Evolutionary conservation across 2,329 filamentous ascomycete species (phyloP), one percentile per base, ranked within the genome.

Genomic region (Fusarium annulatum): DNA sequence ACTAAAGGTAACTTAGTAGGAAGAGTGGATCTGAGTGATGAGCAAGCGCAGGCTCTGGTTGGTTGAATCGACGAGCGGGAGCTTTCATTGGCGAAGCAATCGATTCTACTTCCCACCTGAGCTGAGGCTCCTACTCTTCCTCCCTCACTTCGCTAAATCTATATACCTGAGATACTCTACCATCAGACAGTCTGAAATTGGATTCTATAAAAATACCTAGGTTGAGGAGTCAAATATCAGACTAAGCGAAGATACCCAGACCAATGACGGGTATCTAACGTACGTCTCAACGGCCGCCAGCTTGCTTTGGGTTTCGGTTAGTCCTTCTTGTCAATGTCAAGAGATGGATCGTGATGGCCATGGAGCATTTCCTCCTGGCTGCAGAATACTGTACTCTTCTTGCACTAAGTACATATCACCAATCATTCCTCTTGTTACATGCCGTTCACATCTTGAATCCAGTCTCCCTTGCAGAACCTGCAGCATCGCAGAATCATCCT

Each of bases 11-110:
- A 36, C 51, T 38, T 41, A 52, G 30, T n/a, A 28, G 30, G 38
- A 43, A 51, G 61, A 51, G 68, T 71, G 71, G 71, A 39, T 59
- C 46, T 48, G n/a, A 15, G 33, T 42, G 39, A 52, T 49, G 10
- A 28, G 30, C n/a, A 39, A 21, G 38, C 43, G 26, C 34, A 39
- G 19, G 33, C 43, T 68, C 39, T 59, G 63, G 23, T 38, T 48
- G 34, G 45, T 33, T 59, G 41, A 14, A 15, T 28, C 14, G 38
- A 33, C 19, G 56, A 63, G 52, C 21, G 53, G 38, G 21, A 55
- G 33, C 19, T 28, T 39, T 28, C 34, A 55, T 55, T 55, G 51
- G 51, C 34, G 19, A 41, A 41, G 15, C 23, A 41, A 28, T 41
- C 14, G 19, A 30, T 55, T n/a, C 23, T 41, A 39, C 23, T 28